Percentiles rank a stretch among this genome's conserved stretches.
Evolutionary conservation across 2,329 filamentous ascomycete genomes (phyloP).

Genomic region (Curvularia verruculosa): DNA sequence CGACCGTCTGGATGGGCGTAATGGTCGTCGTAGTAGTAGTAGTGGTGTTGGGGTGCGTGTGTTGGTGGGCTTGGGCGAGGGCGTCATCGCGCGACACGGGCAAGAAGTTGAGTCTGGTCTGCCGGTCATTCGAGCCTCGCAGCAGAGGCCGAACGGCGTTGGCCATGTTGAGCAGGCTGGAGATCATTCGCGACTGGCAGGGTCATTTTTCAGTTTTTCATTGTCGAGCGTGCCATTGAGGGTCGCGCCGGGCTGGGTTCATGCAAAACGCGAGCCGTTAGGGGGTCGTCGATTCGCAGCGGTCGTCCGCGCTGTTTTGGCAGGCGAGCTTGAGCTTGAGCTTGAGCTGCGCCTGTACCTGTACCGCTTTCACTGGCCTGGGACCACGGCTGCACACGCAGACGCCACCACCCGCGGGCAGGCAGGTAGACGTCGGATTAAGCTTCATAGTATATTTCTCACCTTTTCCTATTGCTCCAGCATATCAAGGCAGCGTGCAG

Average conservation of each 20-base stretch:
- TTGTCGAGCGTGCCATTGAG: slow-evolving; percentile 37
- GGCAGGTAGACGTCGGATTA: slow-evolving; percentile 18
- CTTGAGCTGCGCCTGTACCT: slow-evolving; percentile 7
- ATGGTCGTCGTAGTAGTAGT: slow-evolving; percentile 14
- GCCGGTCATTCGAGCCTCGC: slow-evolving; percentile 44
- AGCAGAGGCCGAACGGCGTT: slow-evolving; percentile 34
- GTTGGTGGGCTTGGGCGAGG: slow-evolving; percentile 25
- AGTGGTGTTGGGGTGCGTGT: slow-evolving; percentile 26
- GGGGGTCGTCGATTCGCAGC: slow-evolving; percentile 31
- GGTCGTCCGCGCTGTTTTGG: slow-evolving; percentile 32
- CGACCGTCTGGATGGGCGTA: slow-evolving; percentile 32
- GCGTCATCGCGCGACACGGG: slow-evolving; percentile 37
- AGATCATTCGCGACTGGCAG: slow-evolving; percentile 27
- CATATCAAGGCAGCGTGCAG: slow-evolving; percentile 11
- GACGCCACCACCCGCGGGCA: slow-evolving; percentile 13
- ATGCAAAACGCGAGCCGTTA: slow-evolving; percentile 39
- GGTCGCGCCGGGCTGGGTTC: slow-evolving; percentile 34
- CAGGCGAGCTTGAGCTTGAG: slow-evolving; percentile 18
- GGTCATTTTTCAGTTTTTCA: slow-evolving; percentile 37
- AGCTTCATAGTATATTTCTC: slow-evolving; percentile 22
- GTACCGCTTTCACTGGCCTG: slow-evolving; percentile 8
- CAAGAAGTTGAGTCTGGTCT: slow-evolving; percentile 39
- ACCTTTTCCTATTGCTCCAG: slow-evolving; percentile 12
- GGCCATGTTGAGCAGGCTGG: slow-evolving; percentile 31
- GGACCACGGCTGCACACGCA: slow-evolving; percentile 5